A percentile compares a stretch with the other conserved stretches of the same genome.
These are phyloP conservation scores for Pleurotus pulmonarius DNA, from an alignment of 768 basidiomycete species.

Conservation along the genomic window DNA sequence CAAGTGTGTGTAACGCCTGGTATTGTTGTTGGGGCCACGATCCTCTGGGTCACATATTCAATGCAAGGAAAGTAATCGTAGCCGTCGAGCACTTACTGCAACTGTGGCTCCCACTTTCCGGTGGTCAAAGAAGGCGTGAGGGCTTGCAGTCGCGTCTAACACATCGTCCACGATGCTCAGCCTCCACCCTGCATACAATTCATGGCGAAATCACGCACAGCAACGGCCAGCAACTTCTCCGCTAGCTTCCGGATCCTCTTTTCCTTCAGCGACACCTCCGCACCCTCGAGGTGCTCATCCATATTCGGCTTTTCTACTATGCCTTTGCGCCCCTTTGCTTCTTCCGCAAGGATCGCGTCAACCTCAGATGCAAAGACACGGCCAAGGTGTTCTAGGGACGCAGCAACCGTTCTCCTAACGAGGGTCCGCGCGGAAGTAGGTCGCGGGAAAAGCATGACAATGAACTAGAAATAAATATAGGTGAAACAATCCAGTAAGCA, in stretches of 20 bases:
- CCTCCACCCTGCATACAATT: too few species aligned
- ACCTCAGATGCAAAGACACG: slow-evolving; percentile 36
- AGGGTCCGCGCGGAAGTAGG: slow-evolving; percentile 37
- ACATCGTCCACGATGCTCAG: background rate
- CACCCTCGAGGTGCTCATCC: slow-evolving; percentile 8
- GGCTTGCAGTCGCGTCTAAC: slow-evolving; percentile 32
- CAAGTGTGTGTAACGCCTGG: slow-evolving; percentile 23
- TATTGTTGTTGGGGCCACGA: slow-evolving; percentile 39
- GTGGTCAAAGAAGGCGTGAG: slow-evolving; percentile 33
- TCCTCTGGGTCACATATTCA: slow-evolving; percentile 21
- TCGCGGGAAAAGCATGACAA: slow-evolving; percentile 45
- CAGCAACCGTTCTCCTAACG: slow-evolving; percentile 37
- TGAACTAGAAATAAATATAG: slow-evolving; percentile 21
- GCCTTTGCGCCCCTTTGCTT: slow-evolving; percentile 28
- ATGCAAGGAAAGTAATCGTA: too few species aligned
- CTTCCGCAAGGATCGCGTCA: slow-evolving; percentile 42
- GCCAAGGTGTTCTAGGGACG: slow-evolving; percentile 29
- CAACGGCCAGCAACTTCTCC: slow-evolving; percentile 28
- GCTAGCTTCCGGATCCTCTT: slow-evolving; percentile 31
- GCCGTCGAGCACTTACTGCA: slow-evolving; percentile 25
- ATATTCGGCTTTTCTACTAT: slow-evolving; percentile 23
- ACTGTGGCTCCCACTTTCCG: slow-evolving; percentile 37
- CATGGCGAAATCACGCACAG: slow-evolving; percentile 22
- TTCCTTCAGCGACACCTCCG: slow-evolving; percentile 29
- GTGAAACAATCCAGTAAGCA: background rate